phyloP scores from a whole-genome alignment of 208 protist species.

The Trypanosoma lewisi region DNA sequence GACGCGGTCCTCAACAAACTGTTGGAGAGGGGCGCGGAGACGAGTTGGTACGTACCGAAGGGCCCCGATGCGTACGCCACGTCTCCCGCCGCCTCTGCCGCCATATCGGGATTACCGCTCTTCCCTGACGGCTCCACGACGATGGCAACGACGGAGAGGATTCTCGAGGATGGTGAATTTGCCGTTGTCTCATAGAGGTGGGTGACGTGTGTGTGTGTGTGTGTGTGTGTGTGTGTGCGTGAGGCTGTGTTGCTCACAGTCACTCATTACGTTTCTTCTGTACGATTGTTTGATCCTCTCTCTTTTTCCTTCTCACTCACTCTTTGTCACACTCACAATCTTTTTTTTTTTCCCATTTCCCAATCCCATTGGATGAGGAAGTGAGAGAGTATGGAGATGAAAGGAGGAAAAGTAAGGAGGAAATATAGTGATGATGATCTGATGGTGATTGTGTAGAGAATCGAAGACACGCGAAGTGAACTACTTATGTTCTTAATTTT shows the following conservation, averaged over 20 bases:
- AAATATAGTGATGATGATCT: no score
- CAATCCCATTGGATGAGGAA: background rate
- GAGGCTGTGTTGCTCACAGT: no score
- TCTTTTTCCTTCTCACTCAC: background rate
- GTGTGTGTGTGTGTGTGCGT: no score
- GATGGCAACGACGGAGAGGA: background rate
- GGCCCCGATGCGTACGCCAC: conserved; percentile 46
- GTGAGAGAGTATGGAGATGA: no score
- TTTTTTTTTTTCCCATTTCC: background rate
- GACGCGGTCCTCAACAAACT: conserved; percentile 78
- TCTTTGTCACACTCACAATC: background rate
- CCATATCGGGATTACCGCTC: conserved; percentile 54
- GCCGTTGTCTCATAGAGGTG: background rate
- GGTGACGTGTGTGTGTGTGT: conserved; percentile 5
- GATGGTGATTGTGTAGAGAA: no score
- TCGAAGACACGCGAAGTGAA: background rate
- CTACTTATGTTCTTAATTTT: no score
- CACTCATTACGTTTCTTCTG: no score
- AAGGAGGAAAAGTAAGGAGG: background rate
- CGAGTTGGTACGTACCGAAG: conserved; percentile 90
- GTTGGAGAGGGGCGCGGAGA: conserved; percentile 83
- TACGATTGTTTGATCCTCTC: no score
- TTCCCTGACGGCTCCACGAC: conserved; percentile 21
- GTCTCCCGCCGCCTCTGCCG: conserved; percentile 35
- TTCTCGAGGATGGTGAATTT: background rate